These are phyloP conservation scores for Chlamydomonas sp. DNA, from an alignment of 139 green algal genomes.

Conservation along the genomic window DNA sequence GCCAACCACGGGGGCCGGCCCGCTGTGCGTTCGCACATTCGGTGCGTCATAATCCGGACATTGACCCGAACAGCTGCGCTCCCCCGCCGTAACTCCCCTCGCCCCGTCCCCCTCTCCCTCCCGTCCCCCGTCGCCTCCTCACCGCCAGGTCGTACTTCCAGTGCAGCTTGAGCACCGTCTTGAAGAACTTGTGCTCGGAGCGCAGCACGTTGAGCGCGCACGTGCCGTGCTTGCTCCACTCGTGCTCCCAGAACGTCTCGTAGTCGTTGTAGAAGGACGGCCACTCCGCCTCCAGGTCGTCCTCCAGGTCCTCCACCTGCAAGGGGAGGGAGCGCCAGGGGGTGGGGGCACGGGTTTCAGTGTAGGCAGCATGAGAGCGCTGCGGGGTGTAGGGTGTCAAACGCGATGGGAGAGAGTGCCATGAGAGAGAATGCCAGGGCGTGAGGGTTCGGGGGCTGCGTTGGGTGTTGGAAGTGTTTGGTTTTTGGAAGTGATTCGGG, in stretches of 20 bases:
- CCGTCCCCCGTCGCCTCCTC: not conserved
- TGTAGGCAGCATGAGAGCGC: not conserved
- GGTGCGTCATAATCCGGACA: too few relatives aligned
- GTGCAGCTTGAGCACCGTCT: slow-evolving; percentile 59
- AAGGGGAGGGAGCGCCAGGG: not conserved
- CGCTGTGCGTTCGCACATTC: too few relatives aligned
- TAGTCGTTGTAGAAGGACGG: slow-evolving; percentile 32
- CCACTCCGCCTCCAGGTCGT: slow-evolving; percentile 45
- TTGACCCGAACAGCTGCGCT: too few relatives aligned
- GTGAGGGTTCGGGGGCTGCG: too few relatives aligned
- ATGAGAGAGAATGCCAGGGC: too few relatives aligned
- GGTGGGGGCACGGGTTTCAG: not conserved
- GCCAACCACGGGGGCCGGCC: too few relatives aligned
- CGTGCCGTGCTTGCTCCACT: slow-evolving; percentile 77
- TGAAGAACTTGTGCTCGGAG: slow-evolving; percentile 64
- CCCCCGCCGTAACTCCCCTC: too few relatives aligned
- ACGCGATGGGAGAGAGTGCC: too few relatives aligned
- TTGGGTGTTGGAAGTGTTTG: too few relatives aligned
- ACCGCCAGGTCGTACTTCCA: slow-evolving; percentile 58
- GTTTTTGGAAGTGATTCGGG: too few relatives aligned
- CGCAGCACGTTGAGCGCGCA: slow-evolving; percentile 61
- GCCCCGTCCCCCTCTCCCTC: not conserved
- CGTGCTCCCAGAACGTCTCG: slow-evolving; percentile 64
- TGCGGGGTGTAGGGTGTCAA: not conserved
- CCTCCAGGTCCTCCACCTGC: slow-evolving; percentile 27